Evolutionary conservation across 2,329 filamentous ascomycete genomes (phyloP).

Genomic region (Reticulascus tulasneorum): DNA sequence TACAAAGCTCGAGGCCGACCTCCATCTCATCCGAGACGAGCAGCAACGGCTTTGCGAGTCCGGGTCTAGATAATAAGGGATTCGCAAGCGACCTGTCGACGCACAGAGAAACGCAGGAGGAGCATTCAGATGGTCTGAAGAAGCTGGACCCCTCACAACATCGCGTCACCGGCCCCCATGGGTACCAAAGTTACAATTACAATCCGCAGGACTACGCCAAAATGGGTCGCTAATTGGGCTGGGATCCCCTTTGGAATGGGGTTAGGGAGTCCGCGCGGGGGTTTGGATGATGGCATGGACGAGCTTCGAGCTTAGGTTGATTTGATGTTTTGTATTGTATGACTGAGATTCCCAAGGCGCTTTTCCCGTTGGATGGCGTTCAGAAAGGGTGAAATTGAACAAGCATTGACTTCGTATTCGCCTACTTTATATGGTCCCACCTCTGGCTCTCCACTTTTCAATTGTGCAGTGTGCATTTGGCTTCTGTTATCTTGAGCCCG

Average conservation of each 20-base stretch:
- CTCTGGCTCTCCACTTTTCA: too few relatives aligned
- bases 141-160: constrained; percentile 6
- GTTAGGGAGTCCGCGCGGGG: background rate
- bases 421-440: too few relatives aligned
- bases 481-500: too few relatives aligned
- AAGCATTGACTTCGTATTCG: too few relatives aligned
- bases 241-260: too few relatives aligned
- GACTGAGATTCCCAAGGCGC: background rate
- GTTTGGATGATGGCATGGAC: background rate
- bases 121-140: constrained; percentile 25
- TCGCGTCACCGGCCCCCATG: constrained; percentile 5
- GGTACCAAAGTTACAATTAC: constrained; percentile 24
- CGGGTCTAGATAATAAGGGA: constrained; percentile 34
- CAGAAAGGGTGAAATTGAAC: too few relatives aligned
- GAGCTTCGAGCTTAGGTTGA: background rate
- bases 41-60: constrained; percentile 30
- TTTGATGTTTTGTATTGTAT: too few relatives aligned
- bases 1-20: constrained; percentile 27
- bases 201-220: constrained; percentile 36
- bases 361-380: constrained; percentile 1
- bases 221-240: constrained; percentile 1
- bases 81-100: constrained; percentile 41
- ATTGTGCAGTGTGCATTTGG: too few relatives aligned
- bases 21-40: constrained; percentile 27
- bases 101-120: constrained; percentile 44